These are phyloP conservation scores for Hibiscus trionum DNA, from an alignment of 345 rosid genomes.

Conservation along the genomic window DNA sequence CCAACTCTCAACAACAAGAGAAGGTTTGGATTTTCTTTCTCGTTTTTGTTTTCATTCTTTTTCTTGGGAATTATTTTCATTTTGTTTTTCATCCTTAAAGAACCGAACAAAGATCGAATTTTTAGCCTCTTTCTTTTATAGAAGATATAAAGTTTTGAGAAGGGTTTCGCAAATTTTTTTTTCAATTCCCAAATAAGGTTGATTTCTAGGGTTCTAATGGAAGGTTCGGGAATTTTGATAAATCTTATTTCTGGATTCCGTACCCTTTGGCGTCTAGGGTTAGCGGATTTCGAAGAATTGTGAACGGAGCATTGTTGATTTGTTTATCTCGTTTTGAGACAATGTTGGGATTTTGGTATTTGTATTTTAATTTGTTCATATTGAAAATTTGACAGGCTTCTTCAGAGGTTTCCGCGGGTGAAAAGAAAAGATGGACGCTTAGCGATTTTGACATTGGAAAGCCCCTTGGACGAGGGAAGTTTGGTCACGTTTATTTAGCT, in stretches of 20 bases:
- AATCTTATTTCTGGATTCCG: too few relatives aligned
- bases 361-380: not conserved
- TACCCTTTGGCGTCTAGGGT: too few relatives aligned
- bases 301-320: not conserved
- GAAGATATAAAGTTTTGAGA: not conserved
- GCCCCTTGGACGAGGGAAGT: slow-evolving; percentile 94
- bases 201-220: not conserved
- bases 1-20: slow-evolving; percentile 44
- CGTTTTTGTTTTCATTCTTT: not conserved
- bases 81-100: not conserved
- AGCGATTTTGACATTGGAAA: slow-evolving; percentile 86
- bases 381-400: slow-evolving; percentile 35
- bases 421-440: slow-evolving; percentile 71
- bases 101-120: not conserved
- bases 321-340: not conserved
- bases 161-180: not conserved
- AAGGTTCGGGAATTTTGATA: not conserved
- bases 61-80: not conserved
- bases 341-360: not conserved
- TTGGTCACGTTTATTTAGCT: slow-evolving; percentile 92
- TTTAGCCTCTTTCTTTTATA: not conserved
- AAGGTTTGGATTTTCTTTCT: slow-evolving; percentile 32
- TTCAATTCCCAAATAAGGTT: not conserved
- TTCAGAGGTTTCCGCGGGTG: slow-evolving; percentile 43
- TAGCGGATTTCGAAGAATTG: not conserved